phyloP scores from a whole-genome alignment of 768 basidiomycete species.

The Rhizopogon vulgaris region DNA sequence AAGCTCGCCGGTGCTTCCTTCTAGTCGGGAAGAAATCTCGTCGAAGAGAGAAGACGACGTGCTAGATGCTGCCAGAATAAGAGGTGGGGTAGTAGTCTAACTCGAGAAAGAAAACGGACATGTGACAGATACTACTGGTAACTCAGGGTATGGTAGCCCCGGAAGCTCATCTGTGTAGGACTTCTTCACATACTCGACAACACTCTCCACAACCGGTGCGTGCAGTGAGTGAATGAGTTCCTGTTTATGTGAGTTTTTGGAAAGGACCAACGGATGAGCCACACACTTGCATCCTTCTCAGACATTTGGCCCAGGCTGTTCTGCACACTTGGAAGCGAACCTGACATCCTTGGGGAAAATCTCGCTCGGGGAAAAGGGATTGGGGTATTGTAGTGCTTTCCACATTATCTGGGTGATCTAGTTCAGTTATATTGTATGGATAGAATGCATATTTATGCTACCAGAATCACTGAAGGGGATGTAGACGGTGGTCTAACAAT shows the following conservation, averaged over 20 bases:
- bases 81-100: neutral
- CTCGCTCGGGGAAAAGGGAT: slow-evolving; percentile 23
- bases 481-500: slow-evolving; percentile 22
- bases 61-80: slow-evolving; percentile 28
- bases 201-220: slow-evolving; percentile 38
- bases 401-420: neutral
- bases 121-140: slow-evolving; percentile 53
- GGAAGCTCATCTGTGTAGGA: slow-evolving; percentile 43
- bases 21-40: slow-evolving; percentile 34
- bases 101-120: slow-evolving; percentile 30
- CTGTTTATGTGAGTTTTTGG: slow-evolving; percentile 22
- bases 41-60: slow-evolving; percentile 42
- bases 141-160: slow-evolving; percentile 52
- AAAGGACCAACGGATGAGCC: neutral
- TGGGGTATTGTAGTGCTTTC: neutral
- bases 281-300: slow-evolving; percentile 49
- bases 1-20: slow-evolving; percentile 20
- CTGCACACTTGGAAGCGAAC: slow-evolving; percentile 49
- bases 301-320: slow-evolving; percentile 53
- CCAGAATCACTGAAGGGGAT: slow-evolving; percentile 20
- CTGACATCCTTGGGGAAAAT: slow-evolving; percentile 25
- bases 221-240: slow-evolving; percentile 42
- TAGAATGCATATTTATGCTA: slow-evolving; percentile 3
- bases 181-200: slow-evolving; percentile 36
- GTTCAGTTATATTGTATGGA: neutral